These are phyloP conservation scores for Eustoma russellianum DNA, from an alignment of 257 asterid species.

Conservation along the genomic window DNA sequence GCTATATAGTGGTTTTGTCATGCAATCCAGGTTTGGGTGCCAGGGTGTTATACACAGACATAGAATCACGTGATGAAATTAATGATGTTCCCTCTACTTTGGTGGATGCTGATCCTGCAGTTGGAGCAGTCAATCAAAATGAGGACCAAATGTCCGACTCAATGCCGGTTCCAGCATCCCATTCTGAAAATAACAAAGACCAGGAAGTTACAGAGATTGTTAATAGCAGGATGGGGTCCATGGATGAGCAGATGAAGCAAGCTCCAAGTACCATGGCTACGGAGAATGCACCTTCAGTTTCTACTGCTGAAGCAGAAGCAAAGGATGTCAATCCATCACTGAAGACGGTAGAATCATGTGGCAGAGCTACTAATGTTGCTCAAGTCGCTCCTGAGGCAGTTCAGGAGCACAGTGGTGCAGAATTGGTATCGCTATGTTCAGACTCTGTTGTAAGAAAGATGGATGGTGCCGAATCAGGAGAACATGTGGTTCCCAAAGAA, in stretches of 20 bases:
- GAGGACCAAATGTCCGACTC: slow-evolving; percentile 16
- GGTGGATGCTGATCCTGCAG: slow-evolving; percentile 9
- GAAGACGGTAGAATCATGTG: slow-evolving; percentile 24
- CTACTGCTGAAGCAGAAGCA: slow-evolving; percentile 21
- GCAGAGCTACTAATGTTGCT: slow-evolving; percentile 20
- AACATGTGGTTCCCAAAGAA: slow-evolving; percentile 23
- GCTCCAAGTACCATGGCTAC: slow-evolving; percentile 15
- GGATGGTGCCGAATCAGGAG: slow-evolving; percentile 26
- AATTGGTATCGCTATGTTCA: slow-evolving; percentile 12
- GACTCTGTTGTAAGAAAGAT: slow-evolving; percentile 21
- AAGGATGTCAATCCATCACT: slow-evolving; percentile 19
- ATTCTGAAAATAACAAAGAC: slow-evolving; percentile 17
- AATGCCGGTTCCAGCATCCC: slow-evolving; percentile 14
- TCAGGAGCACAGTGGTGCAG: slow-evolving; percentile 19
- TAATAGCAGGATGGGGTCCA: slow-evolving; percentile 4
- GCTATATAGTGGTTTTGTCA: slow-evolving; percentile 7
- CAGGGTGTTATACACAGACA: slow-evolving; percentile 27
- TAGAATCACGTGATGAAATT: slow-evolving; percentile 16
- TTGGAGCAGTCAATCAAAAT: slow-evolving; percentile 15
- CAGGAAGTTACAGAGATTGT: neutral
- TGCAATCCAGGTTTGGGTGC: slow-evolving; percentile 35
- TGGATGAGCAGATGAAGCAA: slow-evolving; percentile 2
- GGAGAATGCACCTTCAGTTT: slow-evolving; percentile 4
- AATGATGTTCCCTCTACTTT: slow-evolving; percentile 3
- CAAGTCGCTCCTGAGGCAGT: slow-evolving; percentile 17